phyloP scores from a whole-genome alignment of 164 flowering plant species.

The Vitis amurensis region DNA sequence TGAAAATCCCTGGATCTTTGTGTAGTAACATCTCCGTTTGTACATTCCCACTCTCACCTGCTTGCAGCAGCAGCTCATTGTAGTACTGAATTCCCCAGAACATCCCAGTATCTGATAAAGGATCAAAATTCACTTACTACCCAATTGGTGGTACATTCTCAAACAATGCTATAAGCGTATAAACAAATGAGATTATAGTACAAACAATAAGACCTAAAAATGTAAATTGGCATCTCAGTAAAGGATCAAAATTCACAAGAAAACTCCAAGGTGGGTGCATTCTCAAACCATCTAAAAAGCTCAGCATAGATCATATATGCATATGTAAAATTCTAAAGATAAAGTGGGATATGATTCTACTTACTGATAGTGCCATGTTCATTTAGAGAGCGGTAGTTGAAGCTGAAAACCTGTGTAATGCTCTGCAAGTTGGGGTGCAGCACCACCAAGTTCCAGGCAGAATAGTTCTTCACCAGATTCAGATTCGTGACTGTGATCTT shows the following conservation, averaged over 20 bases:
- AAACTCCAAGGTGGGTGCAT: background rate
- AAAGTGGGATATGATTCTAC: conserved; percentile 17
- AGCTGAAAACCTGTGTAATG: conserved; percentile 65
- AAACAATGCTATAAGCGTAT: too few relatives aligned
- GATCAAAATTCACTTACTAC: too few relatives aligned
- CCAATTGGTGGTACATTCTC: too few relatives aligned
- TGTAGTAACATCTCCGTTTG: conserved; percentile 65
- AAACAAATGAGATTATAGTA: too few relatives aligned
- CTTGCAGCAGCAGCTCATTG: conserved; percentile 70
- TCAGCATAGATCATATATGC: too few relatives aligned
- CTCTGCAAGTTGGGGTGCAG: conserved; percentile 67
- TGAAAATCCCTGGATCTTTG: conserved; percentile 60
- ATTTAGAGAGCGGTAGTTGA: conserved; percentile 62
- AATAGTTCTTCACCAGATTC: conserved; percentile 56
- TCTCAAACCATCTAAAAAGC: too few relatives aligned
- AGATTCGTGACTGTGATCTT: conserved; percentile 66
- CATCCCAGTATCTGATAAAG: conserved; percentile 55
- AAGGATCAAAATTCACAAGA: too few relatives aligned
- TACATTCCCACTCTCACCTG: conserved; percentile 58
- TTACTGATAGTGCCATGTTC: conserved; percentile 57
- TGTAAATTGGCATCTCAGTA: too few relatives aligned
- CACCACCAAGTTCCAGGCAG: conserved; percentile 67
- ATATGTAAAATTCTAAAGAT: background rate
- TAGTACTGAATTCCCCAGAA: conserved; percentile 70
- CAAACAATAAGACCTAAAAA: too few relatives aligned